Base-by-base conservation (phyloP, 345 rosid genomes). In the Psidium friedrichsthalianum region DNA sequence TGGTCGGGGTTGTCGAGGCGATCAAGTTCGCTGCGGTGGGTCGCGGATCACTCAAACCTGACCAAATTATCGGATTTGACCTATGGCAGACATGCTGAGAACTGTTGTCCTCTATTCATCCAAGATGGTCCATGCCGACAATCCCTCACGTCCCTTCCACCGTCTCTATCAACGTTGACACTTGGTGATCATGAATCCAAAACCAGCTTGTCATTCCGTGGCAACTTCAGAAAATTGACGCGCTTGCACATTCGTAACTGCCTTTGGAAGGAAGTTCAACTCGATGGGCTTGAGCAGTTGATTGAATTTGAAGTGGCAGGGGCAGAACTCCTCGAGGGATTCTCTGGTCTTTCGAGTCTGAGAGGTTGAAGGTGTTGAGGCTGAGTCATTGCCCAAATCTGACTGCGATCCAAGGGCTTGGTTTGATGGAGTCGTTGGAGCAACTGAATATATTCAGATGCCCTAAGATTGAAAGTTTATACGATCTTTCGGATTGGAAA, bases 231-330 rank as follows among this genome's bases (percentile, higher is more conserved):
- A 25, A 57, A 57, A 4, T 57, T 57, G 64, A 59, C 16, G 15
- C 0, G 0, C 0, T 0, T 1, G 5, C 7, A 1, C 15, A 57
- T 57, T 25, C 0, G 2, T 11, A 1, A 5, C 12, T 25, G 64
- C 12, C 6, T 1, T 57, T 57, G 64, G 29, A 57, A 57, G 29
- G 64, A 57, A 12, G 29, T 57, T 25, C 64, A 57, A 57, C 29
- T 57, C 15, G 6, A 57, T 11, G 64, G 64, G 1, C 64, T 25
- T 5, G 64, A 57, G n/a, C 64, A 57, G 64, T 57, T 57, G 64
- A 57, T 25, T 57, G 64, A 57, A 11, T 57, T 57, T 1, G 6
- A 4, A 25, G 64, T 25, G 61, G 2, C 2, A 11, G 0, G 1
- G 15, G 12, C 6, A 1, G 7, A 25, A 25, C 6, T 57, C 29